Evolutionary conservation across 1,284 basidiomycete species (phyloP).

Genomic region (Xanthoconium separans): DNA sequence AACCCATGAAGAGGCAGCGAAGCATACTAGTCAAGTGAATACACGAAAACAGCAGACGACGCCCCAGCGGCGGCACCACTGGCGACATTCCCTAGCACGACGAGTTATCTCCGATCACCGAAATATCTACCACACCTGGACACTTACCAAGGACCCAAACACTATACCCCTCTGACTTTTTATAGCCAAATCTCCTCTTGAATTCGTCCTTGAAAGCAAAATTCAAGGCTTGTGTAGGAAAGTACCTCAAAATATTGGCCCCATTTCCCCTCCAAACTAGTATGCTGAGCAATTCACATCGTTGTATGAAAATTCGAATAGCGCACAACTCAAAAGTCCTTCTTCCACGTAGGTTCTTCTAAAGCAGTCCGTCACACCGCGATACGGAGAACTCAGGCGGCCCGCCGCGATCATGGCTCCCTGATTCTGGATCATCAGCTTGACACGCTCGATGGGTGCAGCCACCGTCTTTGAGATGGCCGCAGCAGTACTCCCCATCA

Average conservation of each 20-base stretch:
- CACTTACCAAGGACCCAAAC: slow-evolving; percentile 44
- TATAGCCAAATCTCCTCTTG: slow-evolving; percentile 52
- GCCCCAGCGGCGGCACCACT: slow-evolving; percentile 49
- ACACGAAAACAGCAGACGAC: slow-evolving; percentile 54
- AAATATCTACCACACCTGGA: not conserved
- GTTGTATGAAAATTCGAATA: slow-evolving; percentile 2
- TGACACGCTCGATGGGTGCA: slow-evolving; percentile 74
- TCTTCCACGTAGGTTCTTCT: slow-evolving; percentile 52
- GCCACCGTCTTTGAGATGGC: slow-evolving; percentile 69
- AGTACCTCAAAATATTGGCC: slow-evolving; percentile 64
- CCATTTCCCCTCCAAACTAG: slow-evolving; percentile 63
- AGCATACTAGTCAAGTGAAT: slow-evolving; percentile 57
- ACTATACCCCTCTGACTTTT: slow-evolving; percentile 53
- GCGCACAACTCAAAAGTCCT: slow-evolving; percentile 45
- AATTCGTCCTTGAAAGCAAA: slow-evolving; percentile 47
- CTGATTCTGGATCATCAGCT: slow-evolving; percentile 70
- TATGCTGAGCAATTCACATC: slow-evolving; percentile 9
- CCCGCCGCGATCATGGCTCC: slow-evolving; percentile 55
- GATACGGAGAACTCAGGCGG: slow-evolving; percentile 55
- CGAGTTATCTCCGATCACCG: not conserved
- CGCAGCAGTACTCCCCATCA: slow-evolving; percentile 51
- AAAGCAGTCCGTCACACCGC: slow-evolving; percentile 62
- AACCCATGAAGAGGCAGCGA: not conserved
- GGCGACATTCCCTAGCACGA: slow-evolving; percentile 40
- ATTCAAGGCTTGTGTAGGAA: slow-evolving; percentile 66